Percentiles rank a stretch among this genome's conserved stretches.
Evolutionary conservation across 192 early-diverging fungal genomes (phyloP).

Genomic region (Coemansia sp.): DNA sequence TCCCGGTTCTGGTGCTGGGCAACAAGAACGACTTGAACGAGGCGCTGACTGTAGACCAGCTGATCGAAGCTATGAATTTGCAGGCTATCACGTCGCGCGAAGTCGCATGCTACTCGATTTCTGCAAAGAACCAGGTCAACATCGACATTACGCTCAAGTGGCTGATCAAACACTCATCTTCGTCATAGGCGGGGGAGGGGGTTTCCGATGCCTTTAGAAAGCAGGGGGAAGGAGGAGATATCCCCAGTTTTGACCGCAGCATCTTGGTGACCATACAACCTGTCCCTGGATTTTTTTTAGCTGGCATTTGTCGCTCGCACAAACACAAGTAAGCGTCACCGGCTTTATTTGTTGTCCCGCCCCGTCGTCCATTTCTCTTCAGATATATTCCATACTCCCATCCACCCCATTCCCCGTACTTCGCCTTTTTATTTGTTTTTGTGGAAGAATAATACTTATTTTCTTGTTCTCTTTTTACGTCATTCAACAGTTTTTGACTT

Average conservation of each 20-base stretch:
- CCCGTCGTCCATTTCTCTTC: too few species aligned
- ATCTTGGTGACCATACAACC: too few species aligned
- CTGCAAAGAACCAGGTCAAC: conserved; percentile 96
- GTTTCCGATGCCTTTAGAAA: too few species aligned
- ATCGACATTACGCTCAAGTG: conserved; percentile 97
- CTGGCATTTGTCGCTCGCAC: background rate
- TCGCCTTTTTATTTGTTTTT: too few species aligned
- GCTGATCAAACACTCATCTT: conserved; percentile 81
- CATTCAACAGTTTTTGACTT: background rate
- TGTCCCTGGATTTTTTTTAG: background rate
- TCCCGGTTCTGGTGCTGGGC: conserved; percentile 96
- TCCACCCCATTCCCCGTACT: too few species aligned
- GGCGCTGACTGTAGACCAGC: conserved; percentile 83
- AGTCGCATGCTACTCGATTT: conserved; percentile 98
- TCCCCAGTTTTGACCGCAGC: too few species aligned
- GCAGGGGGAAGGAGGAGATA: too few species aligned
- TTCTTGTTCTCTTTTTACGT: background rate
- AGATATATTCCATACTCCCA: too few species aligned
- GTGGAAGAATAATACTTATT: too few species aligned
- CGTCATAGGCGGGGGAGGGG: conserved; percentile 19
- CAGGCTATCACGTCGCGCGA: conserved; percentile 89
- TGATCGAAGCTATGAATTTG: conserved; percentile 91
- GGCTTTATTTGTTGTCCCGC: too few species aligned
- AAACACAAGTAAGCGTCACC: too few species aligned
- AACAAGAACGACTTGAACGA: conserved; percentile 98